Percentiles rank a stretch among this genome's conserved stretches.
phyloP scores from a whole-genome alignment of 306 rosid genomes.

The Parietaria judaica region DNA sequence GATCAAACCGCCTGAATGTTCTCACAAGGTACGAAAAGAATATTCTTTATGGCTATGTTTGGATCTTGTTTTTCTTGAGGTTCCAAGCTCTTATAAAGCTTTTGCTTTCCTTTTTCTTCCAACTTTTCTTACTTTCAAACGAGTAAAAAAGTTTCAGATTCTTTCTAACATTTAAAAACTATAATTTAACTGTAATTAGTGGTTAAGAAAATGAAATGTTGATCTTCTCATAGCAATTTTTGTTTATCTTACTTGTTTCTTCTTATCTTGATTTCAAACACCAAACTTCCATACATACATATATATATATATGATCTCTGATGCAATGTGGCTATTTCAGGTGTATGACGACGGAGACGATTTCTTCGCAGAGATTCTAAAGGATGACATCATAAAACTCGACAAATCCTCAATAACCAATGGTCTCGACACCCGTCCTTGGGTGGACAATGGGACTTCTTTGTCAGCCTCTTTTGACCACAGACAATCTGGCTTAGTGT shows the following conservation, averaged over 20 bases:
- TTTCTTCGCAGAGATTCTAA: slow-evolving; percentile 67
- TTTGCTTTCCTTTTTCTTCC: too few species aligned
- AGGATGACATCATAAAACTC: slow-evolving; percentile 67
- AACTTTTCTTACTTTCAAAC: too few species aligned
- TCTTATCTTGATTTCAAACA: too few species aligned
- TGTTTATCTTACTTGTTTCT: too few species aligned
- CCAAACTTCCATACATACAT: too few species aligned
- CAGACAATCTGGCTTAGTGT: background rate
- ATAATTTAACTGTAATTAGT: too few species aligned
- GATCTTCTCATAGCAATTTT: too few species aligned
- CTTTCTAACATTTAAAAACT: too few species aligned
- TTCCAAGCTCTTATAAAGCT: too few species aligned
- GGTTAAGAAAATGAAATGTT: too few species aligned
- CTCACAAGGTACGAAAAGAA: slow-evolving; percentile 33
- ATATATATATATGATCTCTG: too few species aligned
- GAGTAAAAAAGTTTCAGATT: too few species aligned
- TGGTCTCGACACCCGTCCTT: slow-evolving; percentile 8
- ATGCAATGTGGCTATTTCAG: slow-evolving; percentile 15
- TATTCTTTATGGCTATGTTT: background rate
- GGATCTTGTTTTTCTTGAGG: background rate
- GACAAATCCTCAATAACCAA: slow-evolving; percentile 38
- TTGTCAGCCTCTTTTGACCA: background rate
- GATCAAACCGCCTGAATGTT: slow-evolving; percentile 28
- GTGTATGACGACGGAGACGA: slow-evolving; percentile 53
- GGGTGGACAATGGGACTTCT: slow-evolving; percentile 36